These are phyloP conservation scores for Eutrema heterophyllum DNA, from an alignment of 345 rosid species.

Conservation along the genomic window DNA sequence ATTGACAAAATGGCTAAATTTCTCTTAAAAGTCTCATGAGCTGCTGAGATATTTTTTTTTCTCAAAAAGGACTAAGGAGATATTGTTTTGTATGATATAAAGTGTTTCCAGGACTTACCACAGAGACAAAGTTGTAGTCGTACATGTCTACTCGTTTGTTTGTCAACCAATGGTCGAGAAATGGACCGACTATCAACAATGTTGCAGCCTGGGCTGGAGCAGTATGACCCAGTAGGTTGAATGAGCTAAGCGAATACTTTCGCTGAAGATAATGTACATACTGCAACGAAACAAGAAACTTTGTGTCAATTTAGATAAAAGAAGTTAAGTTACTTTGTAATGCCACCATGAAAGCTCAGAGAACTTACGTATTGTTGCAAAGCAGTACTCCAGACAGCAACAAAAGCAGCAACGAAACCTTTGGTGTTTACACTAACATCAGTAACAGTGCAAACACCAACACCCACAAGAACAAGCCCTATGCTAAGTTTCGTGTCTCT, in stretches of 20 bases:
- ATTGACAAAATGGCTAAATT: too few species aligned
- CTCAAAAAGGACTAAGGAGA: neutral
- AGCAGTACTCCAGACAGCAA: conserved; percentile 91
- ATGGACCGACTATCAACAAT: conserved; percentile 62
- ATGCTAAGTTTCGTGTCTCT: conserved; percentile 83
- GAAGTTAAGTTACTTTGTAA: neutral
- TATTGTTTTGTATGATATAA: neutral
- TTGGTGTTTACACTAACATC: conserved; percentile 81
- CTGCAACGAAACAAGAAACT: conserved; percentile 39
- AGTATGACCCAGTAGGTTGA: conserved; percentile 84
- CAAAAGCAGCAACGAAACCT: conserved; percentile 72
- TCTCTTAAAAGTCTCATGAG: too few species aligned
- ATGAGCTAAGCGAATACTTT: conserved; percentile 72
- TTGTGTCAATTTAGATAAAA: neutral
- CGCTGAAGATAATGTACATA: conserved; percentile 83
- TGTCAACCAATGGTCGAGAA: conserved; percentile 81
- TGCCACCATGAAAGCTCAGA: neutral
- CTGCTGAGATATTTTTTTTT: too few species aligned
- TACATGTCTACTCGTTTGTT: conserved; percentile 59
- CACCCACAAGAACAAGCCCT: conserved; percentile 73
- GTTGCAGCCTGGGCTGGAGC: conserved; percentile 95
- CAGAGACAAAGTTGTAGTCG: conserved; percentile 43
- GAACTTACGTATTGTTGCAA: conserved; percentile 85
- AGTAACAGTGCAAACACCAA: conserved; percentile 87
- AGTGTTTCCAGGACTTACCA: conserved; percentile 41